Conservation (phyloP, 805 yeast genomes). For the Candida pseudofarinosa region DNA sequence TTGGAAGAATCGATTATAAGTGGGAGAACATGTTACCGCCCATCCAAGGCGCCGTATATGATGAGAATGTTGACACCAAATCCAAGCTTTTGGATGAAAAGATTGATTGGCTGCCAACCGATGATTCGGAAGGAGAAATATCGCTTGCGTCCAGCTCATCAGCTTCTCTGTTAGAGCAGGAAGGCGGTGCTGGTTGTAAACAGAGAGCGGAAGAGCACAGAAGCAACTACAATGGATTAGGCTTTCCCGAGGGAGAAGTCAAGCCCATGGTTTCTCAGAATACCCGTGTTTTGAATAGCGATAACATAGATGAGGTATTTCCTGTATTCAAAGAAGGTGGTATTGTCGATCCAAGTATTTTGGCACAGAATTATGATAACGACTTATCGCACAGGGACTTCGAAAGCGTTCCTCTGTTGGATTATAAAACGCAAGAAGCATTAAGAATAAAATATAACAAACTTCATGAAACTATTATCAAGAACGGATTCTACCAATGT, state of each 20-base stretch:
- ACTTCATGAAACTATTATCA: constrained; percentile 52
- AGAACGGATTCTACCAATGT: constrained; percentile 66
- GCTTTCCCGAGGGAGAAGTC: constrained; percentile 41
- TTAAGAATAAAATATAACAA: constrained; percentile 56
- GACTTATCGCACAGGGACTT: constrained; percentile 52
- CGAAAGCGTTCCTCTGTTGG: constrained; percentile 57
- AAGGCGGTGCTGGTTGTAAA: neutral
- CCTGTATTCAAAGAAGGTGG: constrained; percentile 23
- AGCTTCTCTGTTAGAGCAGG: constrained; percentile 8
- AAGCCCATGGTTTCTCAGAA: constrained; percentile 52
- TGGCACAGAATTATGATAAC: constrained; percentile 58
- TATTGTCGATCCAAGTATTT: constrained; percentile 53
- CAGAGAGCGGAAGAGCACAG: neutral
- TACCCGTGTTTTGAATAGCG: constrained; percentile 31
- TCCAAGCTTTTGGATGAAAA: constrained; percentile 8
- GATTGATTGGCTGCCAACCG: constrained; percentile 10
- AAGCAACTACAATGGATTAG: constrained; percentile 15
- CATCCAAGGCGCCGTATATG: constrained; percentile 68
- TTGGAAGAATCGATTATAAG: constrained; percentile 58
- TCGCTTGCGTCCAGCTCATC: constrained; percentile 1
- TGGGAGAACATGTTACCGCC: constrained; percentile 86
- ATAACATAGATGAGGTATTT: constrained; percentile 29
- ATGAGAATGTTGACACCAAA: constrained; percentile 1
- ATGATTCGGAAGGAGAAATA: constrained; percentile 8
- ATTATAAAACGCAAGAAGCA: constrained; percentile 57